Evolutionary conservation across 441 rosid genomes (phyloP).

Genomic region (Breynia disticha): DNA sequence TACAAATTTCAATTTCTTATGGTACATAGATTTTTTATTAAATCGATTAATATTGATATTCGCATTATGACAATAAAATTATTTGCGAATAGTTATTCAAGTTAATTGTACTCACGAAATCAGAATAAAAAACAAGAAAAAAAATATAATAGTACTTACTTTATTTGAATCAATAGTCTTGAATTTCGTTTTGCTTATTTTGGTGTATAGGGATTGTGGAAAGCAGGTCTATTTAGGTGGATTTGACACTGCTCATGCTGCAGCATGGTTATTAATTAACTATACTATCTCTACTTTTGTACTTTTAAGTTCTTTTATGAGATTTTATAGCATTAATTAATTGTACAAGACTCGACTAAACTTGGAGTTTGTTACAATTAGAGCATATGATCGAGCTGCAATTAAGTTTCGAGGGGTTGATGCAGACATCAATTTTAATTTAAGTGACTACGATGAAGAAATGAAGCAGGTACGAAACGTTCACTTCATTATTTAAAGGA

Average conservation of each 20-base stretch:
- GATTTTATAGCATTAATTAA: too few species aligned
- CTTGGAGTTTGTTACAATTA: conserved; percentile 9
- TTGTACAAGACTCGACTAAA: too few species aligned
- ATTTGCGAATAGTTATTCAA: too few species aligned
- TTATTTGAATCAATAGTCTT: neutral
- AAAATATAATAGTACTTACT: neutral
- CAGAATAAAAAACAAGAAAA: neutral
- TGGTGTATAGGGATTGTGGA: conserved; percentile 76
- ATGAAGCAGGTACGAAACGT: conserved; percentile 51
- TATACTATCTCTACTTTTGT: neutral
- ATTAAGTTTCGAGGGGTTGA: conserved; percentile 84
- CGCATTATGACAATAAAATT: too few species aligned
- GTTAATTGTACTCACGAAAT: neutral
- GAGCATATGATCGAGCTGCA: conserved; percentile 98
- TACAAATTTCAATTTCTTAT: too few species aligned
- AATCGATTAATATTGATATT: neutral
- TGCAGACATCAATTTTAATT: conserved; percentile 87
- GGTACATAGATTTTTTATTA: neutral
- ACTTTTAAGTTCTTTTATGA: neutral
- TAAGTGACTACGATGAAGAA: conserved; percentile 76
- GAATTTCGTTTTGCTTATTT: too few species aligned
- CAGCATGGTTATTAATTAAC: conserved; percentile 55
- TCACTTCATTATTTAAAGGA: neutral
- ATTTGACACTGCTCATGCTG: conserved; percentile 87
- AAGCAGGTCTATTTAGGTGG: conserved; percentile 98